Conservation (phyloP, 768 basidiomycete species). For the Phanerodontia chrysosporium region DNA sequence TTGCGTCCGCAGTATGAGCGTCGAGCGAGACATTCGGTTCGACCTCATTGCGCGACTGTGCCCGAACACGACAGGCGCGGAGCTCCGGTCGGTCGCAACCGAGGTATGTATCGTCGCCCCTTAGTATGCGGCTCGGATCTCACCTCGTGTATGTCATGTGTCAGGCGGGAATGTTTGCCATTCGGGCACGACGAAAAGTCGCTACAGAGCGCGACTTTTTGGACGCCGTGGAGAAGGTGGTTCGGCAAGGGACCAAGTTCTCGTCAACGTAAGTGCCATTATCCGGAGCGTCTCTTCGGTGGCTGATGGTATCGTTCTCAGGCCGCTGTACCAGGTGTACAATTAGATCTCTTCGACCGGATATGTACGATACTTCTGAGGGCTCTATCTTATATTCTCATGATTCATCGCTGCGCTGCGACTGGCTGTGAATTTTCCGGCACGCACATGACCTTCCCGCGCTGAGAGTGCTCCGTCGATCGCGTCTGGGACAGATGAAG, state of each 20-base stretch:
- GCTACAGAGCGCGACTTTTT: conserved; percentile 97
- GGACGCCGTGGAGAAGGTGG: conserved; percentile 97
- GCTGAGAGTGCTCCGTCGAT: neutral
- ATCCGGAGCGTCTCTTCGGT: neutral
- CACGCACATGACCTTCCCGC: neutral
- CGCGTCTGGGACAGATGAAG: neutral
- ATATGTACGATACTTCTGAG: conserved; percentile 6
- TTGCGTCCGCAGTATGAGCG: conserved; percentile 72
- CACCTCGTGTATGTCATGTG: neutral
- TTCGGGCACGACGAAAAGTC: conserved; percentile 92
- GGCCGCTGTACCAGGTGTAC: conserved; percentile 90
- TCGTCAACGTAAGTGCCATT: conserved; percentile 78
- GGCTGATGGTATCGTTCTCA: conserved; percentile 28
- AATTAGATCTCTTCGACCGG: conserved; percentile 49
- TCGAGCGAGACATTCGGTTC: conserved; percentile 94
- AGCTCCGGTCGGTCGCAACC: conserved; percentile 93
- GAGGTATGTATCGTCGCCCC: conserved; percentile 51
- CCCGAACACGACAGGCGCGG: conserved; percentile 98
- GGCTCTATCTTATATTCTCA: neutral
- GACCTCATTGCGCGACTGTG: conserved; percentile 95
- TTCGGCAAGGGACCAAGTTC: conserved; percentile 96
- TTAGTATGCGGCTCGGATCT: conserved; percentile 1
- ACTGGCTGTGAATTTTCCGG: neutral
- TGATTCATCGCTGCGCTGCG: neutral
- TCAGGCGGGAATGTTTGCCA: conserved; percentile 99